Conservation (phyloP, 176 grass and related monocot genomes). For the Aegilops longissima region DNA sequence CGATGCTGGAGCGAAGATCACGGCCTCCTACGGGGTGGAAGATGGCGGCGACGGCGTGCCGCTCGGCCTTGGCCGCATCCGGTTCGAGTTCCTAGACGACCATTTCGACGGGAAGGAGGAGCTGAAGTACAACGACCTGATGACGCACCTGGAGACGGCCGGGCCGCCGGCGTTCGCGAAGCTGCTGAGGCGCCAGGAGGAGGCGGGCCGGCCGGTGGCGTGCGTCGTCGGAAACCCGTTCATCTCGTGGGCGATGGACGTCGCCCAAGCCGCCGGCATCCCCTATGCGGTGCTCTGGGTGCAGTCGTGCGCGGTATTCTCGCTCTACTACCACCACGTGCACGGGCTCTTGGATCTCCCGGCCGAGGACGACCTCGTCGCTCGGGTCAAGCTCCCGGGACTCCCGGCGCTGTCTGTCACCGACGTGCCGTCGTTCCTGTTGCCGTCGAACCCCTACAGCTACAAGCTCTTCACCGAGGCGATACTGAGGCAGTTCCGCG, state of each 20-base stretch:
- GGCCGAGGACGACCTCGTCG: conserved; percentile 31
- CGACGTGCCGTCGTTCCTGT: conserved; percentile 74
- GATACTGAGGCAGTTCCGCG: conserved; percentile 51
- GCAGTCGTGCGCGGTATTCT: conserved; percentile 75
- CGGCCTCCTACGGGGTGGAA: conserved; percentile 5
- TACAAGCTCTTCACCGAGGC: conserved; percentile 31
- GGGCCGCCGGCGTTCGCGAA: conserved; percentile 11
- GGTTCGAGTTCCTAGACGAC: conserved; percentile 70
- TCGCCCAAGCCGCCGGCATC: conserved; percentile 48
- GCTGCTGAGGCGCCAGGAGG: conserved; percentile 49
- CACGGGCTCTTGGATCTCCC: conserved; percentile 52
- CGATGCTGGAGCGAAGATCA: conserved; percentile 30
- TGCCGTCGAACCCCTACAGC: conserved; percentile 43
- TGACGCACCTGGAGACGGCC: conserved; percentile 34
- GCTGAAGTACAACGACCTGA: conserved; percentile 5
- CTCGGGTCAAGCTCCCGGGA: conserved; percentile 37
- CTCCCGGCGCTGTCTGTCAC: conserved; percentile 46
- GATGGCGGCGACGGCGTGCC: conserved; percentile 26
- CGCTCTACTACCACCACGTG: conserved; percentile 64
- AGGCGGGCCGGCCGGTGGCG: conserved; percentile 41
- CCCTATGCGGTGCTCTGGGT: conserved; percentile 72
- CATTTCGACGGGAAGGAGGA: neutral
- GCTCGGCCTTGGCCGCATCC: conserved; percentile 51
- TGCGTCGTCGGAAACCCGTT: conserved; percentile 76
- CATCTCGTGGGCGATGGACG: conserved; percentile 59